These are phyloP conservation scores for Rhodotorula mucilaginosa DNA, from an alignment of 1,284 basidiomycete genomes.

Conservation along the genomic window DNA sequence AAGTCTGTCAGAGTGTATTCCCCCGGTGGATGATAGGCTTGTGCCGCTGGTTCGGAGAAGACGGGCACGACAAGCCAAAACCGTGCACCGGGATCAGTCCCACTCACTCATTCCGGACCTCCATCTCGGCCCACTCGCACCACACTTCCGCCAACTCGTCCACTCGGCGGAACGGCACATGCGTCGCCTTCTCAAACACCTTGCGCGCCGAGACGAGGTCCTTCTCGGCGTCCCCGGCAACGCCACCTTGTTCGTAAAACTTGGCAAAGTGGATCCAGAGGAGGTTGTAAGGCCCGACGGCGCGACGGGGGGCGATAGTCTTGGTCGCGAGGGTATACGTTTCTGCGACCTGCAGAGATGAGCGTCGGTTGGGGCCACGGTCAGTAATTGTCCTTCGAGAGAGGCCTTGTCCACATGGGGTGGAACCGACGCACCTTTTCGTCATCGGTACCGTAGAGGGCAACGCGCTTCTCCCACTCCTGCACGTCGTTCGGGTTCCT, in stretches of 20 bases:
- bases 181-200: constrained; percentile 86
- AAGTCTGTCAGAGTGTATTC: no score
- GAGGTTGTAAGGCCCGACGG: constrained; percentile 85
- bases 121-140: constrained; percentile 99
- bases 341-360: constrained; percentile 66
- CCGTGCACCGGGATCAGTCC: background rate
- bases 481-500: constrained; percentile 97
- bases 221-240: constrained; percentile 58
- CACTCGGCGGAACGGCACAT: constrained; percentile 88
- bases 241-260: constrained; percentile 94
- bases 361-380: background rate
- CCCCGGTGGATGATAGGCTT: no score
- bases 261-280: constrained; percentile 94
- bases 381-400: no score
- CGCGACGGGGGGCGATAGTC: constrained; percentile 83
- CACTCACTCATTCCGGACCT: constrained; percentile 86
- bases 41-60: no score
- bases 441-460: constrained; percentile 87
- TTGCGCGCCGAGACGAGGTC: constrained; percentile 84
- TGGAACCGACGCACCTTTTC: constrained; percentile 63
- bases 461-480: constrained; percentile 99
- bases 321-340: constrained; percentile 88
- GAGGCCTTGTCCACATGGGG: no score
- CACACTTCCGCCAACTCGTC: constrained; percentile 98
- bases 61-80: no score